A percentile compares a stretch with the other conserved stretches of the same genome.
Conservation (phyloP, 2,329 filamentous ascomycete species). For the Alternaria hordeiaustralica region DNA sequence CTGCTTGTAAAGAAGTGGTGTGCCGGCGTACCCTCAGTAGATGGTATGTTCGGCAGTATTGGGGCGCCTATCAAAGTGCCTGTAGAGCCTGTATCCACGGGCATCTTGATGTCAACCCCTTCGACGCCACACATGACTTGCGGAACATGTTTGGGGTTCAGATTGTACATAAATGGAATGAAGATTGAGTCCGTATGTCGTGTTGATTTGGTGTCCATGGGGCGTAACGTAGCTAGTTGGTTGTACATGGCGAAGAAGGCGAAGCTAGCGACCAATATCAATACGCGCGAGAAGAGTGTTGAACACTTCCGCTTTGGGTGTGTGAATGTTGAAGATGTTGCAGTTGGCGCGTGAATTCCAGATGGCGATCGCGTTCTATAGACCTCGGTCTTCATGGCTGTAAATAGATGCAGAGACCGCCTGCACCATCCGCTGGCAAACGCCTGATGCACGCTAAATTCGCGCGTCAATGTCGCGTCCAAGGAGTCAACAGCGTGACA, state of each 20-base stretch:
- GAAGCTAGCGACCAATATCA: constrained; percentile 11
- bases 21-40: constrained; percentile 31
- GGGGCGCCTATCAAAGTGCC: constrained; percentile 43
- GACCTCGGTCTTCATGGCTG: constrained; percentile 27
- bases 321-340: constrained; percentile 24
- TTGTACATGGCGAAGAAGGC: constrained; percentile 12
- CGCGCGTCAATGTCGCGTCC: constrained; percentile 21
- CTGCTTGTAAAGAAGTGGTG: constrained; percentile 46
- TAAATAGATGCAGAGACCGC: constrained; percentile 17
- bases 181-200: constrained; percentile 37
- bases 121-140: constrained; percentile 38
- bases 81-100: constrained; percentile 46
- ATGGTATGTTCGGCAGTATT: constrained; percentile 35
- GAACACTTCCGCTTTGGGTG: constrained; percentile 19
- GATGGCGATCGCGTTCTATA: constrained; percentile 18
- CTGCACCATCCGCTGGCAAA: constrained; percentile 18
- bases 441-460: constrained; percentile 8
- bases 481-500: background rate
- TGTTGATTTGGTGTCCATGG: constrained; percentile 13
- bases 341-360: background rate
- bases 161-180: constrained; percentile 40
- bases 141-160: constrained; percentile 33
- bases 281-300: constrained; percentile 26
- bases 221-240: constrained; percentile 15
- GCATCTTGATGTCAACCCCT: constrained; percentile 37